phyloP scores from a whole-genome alignment of 2,329 filamentous ascomycete genomes.

The Parastagonospora nodorum region DNA sequence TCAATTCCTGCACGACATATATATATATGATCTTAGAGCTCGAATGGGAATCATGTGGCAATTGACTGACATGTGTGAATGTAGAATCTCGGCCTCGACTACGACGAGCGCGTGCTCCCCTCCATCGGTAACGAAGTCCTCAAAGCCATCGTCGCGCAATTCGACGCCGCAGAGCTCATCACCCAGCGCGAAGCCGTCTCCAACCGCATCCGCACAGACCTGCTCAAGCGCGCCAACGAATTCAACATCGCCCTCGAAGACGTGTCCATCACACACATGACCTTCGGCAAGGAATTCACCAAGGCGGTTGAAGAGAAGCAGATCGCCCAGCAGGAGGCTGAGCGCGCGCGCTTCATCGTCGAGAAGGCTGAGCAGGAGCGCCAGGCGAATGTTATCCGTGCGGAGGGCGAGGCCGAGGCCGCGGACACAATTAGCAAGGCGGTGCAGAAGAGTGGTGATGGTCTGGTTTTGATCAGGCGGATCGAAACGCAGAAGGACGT shows the following conservation, averaged over 20 bases:
- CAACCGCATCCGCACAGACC: constrained; percentile 89
- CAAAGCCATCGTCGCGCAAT: constrained; percentile 60
- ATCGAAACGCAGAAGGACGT: constrained; percentile 98
- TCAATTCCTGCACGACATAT: neutral
- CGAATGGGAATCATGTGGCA: neutral
- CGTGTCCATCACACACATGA: constrained; percentile 99
- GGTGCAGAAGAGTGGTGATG: constrained; percentile 90
- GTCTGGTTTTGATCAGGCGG: constrained; percentile 91
- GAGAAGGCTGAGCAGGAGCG: constrained; percentile 98
- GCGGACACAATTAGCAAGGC: constrained; percentile 95
- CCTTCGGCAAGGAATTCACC: constrained; percentile 98
- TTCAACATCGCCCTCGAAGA: constrained; percentile 99
- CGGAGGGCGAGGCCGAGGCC: constrained; percentile 96
- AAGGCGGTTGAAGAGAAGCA: constrained; percentile 99
- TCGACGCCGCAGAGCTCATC: constrained; percentile 71
- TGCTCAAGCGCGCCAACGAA: constrained; percentile 89
- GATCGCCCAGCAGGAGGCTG: constrained; percentile 98
- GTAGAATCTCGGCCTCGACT: constrained; percentile 94
- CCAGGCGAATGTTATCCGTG: constrained; percentile 97
- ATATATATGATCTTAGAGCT: no score
- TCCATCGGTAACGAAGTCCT: constrained; percentile 62
- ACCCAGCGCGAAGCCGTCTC: constrained; percentile 97
- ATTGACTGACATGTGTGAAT: neutral
- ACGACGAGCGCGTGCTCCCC: constrained; percentile 72
- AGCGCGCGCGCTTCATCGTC: constrained; percentile 96